Evolutionary conservation across 441 rosid genomes (phyloP).

Genomic region (Populus hybrid): DNA sequence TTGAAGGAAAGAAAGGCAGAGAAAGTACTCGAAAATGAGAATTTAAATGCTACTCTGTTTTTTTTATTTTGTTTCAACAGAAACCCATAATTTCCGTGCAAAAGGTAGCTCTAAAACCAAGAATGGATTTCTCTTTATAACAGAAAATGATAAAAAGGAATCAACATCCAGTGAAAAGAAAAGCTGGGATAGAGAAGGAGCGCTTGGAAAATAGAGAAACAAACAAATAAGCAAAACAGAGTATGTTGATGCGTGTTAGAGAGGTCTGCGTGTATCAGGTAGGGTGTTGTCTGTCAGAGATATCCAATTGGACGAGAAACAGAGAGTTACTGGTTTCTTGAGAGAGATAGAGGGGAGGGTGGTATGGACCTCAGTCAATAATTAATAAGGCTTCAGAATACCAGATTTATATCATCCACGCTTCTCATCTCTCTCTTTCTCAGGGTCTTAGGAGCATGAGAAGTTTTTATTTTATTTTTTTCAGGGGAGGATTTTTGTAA

Average conservation of each 20-base stretch:
- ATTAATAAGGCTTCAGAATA: background rate
- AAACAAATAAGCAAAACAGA: too few relatives aligned
- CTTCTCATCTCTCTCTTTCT: background rate
- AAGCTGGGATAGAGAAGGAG: too few relatives aligned
- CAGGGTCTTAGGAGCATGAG: too few relatives aligned
- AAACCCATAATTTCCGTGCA: slow-evolving; percentile 24
- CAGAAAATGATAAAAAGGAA: slow-evolving; percentile 14
- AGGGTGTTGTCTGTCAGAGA: background rate
- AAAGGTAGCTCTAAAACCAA: slow-evolving; percentile 7
- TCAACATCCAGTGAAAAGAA: slow-evolving; percentile 18
- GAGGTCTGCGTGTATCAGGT: background rate
- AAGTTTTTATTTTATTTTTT: background rate
- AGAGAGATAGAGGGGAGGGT: background rate
- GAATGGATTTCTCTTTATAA: slow-evolving; percentile 2
- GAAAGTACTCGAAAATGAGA: slow-evolving; percentile 10
- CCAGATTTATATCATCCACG: slow-evolving; percentile 6
- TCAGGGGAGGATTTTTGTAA: background rate
- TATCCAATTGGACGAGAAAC: background rate
- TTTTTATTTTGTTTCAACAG: slow-evolving; percentile 15
- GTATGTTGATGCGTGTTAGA: background rate
- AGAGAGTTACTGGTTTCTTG: background rate
- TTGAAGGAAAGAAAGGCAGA: background rate
- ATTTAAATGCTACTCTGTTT: background rate
- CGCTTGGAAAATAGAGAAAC: too few relatives aligned
- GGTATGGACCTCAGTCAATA: background rate